Percentiles rank a stretch among this genome's conserved stretches.
Conservation (phyloP, 164 flowering plant species). For the Tetrastigma voinierianum region DNA sequence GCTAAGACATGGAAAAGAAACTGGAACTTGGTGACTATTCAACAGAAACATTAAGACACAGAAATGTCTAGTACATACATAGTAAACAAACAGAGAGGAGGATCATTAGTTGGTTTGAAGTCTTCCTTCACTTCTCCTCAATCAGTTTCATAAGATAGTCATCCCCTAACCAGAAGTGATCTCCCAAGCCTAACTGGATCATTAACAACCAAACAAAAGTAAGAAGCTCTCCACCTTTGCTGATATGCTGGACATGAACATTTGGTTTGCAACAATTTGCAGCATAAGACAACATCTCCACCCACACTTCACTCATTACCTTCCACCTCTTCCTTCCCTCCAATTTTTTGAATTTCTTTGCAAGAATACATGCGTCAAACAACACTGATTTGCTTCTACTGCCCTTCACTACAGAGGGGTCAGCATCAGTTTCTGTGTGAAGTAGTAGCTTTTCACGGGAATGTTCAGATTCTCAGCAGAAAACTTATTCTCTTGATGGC, state of each 20-base stretch:
- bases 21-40: too few species aligned
- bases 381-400: conserved; percentile 22
- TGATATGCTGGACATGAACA: conserved; percentile 11
- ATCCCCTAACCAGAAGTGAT: not conserved
- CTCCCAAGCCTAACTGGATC: not conserved
- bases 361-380: conserved; percentile 21
- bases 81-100: too few species aligned
- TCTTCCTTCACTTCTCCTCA: not conserved
- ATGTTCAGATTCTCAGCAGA: not conserved
- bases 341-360: not conserved
- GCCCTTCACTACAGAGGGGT: conserved; percentile 2
- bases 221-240: conserved; percentile 18
- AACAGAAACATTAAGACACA: too few species aligned
- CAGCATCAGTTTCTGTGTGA: conserved; percentile 11
- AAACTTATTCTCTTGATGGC: conserved; percentile 4
- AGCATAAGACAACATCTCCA: conserved; percentile 14
- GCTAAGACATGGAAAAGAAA: too few species aligned
- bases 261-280: conserved; percentile 8
- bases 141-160: not conserved
- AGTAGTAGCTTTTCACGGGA: not conserved
- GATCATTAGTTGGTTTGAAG: too few species aligned
- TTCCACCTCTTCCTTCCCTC: conserved; percentile 2
- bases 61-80: too few species aligned
- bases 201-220: conserved; percentile 16
- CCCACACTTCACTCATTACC: conserved; percentile 11